Conservation (phyloP, 306 rosid species). For the Medicago ruthenica region DNA sequence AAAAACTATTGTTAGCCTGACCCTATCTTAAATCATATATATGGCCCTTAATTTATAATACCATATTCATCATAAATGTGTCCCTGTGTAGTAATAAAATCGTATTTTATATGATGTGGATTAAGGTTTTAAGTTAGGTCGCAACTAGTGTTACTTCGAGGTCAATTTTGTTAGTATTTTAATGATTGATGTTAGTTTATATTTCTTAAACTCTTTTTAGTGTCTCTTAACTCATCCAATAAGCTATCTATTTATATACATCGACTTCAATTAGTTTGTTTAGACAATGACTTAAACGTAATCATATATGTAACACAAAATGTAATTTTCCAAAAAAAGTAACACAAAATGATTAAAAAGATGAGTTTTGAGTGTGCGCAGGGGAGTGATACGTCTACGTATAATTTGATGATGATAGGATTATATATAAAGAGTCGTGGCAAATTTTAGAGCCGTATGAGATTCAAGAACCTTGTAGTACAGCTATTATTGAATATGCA, state of each 20-base stretch:
- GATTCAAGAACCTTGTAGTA: conserved; percentile 41
- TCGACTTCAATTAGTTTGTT: background rate
- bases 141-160: background rate
- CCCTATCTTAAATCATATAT: background rate
- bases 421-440: conserved; percentile 13
- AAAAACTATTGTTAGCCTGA: no score
- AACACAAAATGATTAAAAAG: background rate
- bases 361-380: conserved; percentile 6
- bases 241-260: background rate
- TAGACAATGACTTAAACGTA: background rate
- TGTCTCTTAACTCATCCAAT: background rate
- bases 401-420: conserved; percentile 24
- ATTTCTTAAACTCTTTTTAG: background rate
- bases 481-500: background rate
- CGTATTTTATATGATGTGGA: background rate
- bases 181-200: background rate
- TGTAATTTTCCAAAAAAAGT: background rate
- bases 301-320: background rate
- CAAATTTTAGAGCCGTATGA: conserved; percentile 40
- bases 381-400: conserved; percentile 35
- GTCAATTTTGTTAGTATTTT: background rate
- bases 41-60: background rate
- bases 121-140: background rate
- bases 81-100: background rate
- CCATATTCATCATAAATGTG: background rate